These are phyloP conservation scores for Aspergillus sp. DNA, from an alignment of 2,329 filamentous ascomycete species.

Conservation along the genomic window DNA sequence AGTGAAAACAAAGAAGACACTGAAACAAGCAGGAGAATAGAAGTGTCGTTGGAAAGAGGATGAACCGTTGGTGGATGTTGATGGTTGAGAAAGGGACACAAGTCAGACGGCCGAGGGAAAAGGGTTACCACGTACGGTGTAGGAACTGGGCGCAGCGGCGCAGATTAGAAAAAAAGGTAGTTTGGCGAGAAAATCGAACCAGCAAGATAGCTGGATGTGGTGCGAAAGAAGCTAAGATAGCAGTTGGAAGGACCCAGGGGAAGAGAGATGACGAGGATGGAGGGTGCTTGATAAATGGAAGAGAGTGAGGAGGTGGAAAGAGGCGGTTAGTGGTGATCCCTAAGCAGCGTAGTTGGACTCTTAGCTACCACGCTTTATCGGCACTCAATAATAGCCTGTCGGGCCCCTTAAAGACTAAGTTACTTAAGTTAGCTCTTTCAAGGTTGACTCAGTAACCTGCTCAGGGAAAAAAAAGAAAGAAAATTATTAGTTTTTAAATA, in stretches of 20 bases:
- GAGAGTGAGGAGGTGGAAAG: constrained; percentile 14
- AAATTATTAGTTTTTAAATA: constrained; percentile 5
- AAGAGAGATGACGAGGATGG: constrained; percentile 21
- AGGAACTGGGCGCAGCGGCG: constrained; percentile 30
- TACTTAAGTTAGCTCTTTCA: constrained; percentile 2
- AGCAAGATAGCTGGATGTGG: constrained; percentile 4
- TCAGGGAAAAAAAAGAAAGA: constrained; percentile 6
- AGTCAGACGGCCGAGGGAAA: constrained; percentile 32
- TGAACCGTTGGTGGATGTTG: constrained; percentile 18
- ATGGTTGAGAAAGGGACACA: constrained; percentile 30
- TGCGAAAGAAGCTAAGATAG: constrained; percentile 3
- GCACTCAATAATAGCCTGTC: constrained; percentile 12
- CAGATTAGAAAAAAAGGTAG: constrained; percentile 25
- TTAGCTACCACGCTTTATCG: constrained; percentile 17
- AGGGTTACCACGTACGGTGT: constrained; percentile 35
- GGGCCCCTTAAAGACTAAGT: constrained; percentile 8
- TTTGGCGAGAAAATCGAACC: constrained; percentile 20
- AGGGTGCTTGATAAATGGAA: constrained; percentile 19
- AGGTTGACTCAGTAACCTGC: constrained; percentile 14
- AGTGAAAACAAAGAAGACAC: constrained; percentile 13
- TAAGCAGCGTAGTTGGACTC: constrained; percentile 29
- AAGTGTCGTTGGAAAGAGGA: not conserved
- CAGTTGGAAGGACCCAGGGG: constrained; percentile 14
- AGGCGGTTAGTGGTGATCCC: constrained; percentile 11
- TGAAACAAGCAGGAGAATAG: constrained; percentile 7